phyloP scores from a whole-genome alignment of 2,329 filamentous ascomycete species.

The Aspergillus pseudoviridinutans region DNA sequence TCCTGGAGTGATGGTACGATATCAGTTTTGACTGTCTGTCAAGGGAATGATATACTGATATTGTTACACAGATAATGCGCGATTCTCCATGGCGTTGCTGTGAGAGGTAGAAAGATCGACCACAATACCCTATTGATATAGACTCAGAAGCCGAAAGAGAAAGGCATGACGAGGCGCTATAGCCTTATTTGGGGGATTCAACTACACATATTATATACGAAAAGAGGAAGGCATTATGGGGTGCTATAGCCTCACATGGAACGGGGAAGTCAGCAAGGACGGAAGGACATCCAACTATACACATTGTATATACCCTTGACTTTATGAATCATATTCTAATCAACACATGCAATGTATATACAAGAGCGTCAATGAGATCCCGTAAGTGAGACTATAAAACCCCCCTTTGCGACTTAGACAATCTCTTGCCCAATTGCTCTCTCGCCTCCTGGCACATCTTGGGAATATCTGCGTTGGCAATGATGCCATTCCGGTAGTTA shows the following conservation, averaged over 20 bases:
- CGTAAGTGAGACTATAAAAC: neutral
- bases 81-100: neutral
- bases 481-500: conserved; percentile 14
- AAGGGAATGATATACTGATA: neutral
- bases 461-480: conserved; percentile 20
- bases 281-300: neutral
- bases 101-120: neutral
- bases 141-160: too few relatives aligned
- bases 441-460: conserved; percentile 25
- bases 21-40: neutral
- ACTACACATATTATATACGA: too few relatives aligned
- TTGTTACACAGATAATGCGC: neutral
- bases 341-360: neutral
- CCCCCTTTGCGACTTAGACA: conserved; percentile 5
- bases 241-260: neutral
- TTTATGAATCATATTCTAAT: too few relatives aligned
- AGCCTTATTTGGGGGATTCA: too few relatives aligned
- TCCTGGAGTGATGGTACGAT: neutral
- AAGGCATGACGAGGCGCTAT: too few relatives aligned
- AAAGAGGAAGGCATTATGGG: neutral
- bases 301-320: neutral
- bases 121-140: too few relatives aligned
- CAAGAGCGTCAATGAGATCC: neutral
- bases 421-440: conserved; percentile 13
- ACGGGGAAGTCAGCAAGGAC: neutral